Evolutionary conservation across 306 rosid species (phyloP).

Genomic region (Herpetospermum pedunculosum): DNA sequence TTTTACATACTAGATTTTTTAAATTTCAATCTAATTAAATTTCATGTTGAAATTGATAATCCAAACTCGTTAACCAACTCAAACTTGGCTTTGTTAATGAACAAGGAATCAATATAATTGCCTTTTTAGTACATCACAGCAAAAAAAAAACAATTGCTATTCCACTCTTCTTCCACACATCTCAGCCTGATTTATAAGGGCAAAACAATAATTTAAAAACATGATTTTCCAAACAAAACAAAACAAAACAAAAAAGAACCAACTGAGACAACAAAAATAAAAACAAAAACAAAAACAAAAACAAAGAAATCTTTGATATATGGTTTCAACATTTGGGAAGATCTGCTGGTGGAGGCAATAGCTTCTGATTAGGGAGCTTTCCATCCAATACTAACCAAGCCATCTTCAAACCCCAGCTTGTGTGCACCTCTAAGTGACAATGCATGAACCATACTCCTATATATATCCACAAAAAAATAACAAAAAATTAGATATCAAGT

Average conservation of each 20-base stretch:
- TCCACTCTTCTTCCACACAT: background rate
- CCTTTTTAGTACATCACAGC: background rate
- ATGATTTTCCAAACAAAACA: background rate
- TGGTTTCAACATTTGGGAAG: constrained; percentile 4
- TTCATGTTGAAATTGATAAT: background rate
- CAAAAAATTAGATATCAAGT: background rate
- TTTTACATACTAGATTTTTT: too few species aligned
- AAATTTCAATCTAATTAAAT: too few species aligned
- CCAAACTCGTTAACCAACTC: background rate
- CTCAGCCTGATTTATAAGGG: background rate
- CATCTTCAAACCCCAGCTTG: constrained; percentile 1
- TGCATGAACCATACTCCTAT: constrained; percentile 6
- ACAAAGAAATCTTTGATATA: background rate
- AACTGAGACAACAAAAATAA: background rate
- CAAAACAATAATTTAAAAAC: background rate
- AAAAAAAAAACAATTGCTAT: background rate
- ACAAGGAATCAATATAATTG: background rate
- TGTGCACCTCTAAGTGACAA: constrained; percentile 5
- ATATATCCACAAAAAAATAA: background rate
- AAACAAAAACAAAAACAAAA: background rate
- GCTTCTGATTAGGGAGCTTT: background rate
- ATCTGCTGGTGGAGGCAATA: constrained; percentile 2
- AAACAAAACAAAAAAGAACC: background rate
- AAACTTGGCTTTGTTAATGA: background rate
- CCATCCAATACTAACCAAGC: constrained; percentile 5